Conservation (phyloP, 495 filamentous ascomycete genomes). For the Penicillium fimorum region DNA sequence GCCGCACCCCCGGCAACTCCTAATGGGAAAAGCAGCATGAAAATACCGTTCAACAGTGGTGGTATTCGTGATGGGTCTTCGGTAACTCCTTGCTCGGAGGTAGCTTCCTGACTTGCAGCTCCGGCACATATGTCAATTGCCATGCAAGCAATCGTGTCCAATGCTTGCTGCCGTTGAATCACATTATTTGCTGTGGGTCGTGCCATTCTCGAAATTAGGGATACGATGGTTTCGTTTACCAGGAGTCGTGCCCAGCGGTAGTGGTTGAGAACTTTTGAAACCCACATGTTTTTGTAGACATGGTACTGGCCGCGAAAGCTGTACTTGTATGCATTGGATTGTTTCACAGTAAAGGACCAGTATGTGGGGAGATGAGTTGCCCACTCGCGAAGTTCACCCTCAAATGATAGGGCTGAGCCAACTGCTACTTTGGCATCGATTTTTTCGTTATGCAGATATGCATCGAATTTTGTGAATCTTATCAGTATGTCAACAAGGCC, state of each 20-base stretch:
- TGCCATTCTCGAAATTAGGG: slow-evolving; percentile 6
- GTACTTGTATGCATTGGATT: slow-evolving; percentile 12
- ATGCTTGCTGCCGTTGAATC: slow-evolving; percentile 18
- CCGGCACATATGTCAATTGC: slow-evolving; percentile 22
- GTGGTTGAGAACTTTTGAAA: slow-evolving; percentile 19
- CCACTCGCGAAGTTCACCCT: slow-evolving; percentile 24
- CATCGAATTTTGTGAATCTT: slow-evolving; percentile 20
- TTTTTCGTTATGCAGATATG: slow-evolving; percentile 4
- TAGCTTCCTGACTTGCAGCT: slow-evolving; percentile 19
- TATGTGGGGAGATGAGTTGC: slow-evolving; percentile 15
- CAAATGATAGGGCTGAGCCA: slow-evolving; percentile 7
- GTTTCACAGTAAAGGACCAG: slow-evolving; percentile 13
- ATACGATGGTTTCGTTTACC: slow-evolving; percentile 22
- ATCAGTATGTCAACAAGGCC: slow-evolving; percentile 23
- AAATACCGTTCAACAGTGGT: slow-evolving; percentile 29
- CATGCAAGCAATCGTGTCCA: slow-evolving; percentile 19
- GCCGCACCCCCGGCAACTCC: slow-evolving; percentile 29
- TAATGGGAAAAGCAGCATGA: slow-evolving; percentile 33
- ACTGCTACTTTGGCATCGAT: not conserved
- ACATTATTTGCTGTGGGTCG: slow-evolving; percentile 3
- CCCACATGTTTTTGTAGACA: slow-evolving; percentile 21
- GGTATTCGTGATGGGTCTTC: slow-evolving; percentile 9
- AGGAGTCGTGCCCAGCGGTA: slow-evolving; percentile 23
- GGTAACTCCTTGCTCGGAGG: slow-evolving; percentile 2
- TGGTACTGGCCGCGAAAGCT: slow-evolving; percentile 22